phyloP scores from a whole-genome alignment of 2,329 filamentous ascomycete species.

The Pseudopyricularia cyperi region DNA sequence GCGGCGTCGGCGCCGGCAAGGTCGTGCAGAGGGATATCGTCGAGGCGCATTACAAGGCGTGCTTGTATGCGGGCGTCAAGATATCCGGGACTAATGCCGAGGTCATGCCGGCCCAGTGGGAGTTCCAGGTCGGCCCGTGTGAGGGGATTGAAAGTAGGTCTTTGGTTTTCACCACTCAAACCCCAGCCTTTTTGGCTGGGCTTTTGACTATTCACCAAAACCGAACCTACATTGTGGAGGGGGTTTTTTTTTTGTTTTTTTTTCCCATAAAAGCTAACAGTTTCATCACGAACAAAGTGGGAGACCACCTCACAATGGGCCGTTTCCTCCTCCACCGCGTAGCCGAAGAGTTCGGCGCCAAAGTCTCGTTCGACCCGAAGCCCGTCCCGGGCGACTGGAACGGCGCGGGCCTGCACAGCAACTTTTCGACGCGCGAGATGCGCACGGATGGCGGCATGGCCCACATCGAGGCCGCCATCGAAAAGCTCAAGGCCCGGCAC shows the following conservation, averaged over 20 bases:
- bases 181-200: not conserved
- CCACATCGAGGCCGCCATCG: conserved; percentile 74
- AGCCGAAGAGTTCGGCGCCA: conserved; percentile 90
- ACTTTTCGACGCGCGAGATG: conserved; percentile 86
- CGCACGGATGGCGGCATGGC: conserved; percentile 90
- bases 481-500: conserved; percentile 70
- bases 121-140: conserved; percentile 69
- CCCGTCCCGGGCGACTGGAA: conserved; percentile 93
- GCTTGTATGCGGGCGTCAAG: conserved; percentile 75
- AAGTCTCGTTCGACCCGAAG: conserved; percentile 93
- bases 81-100: conserved; percentile 99
- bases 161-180: not conserved
- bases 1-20: conserved; percentile 92
- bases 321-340: conserved; percentile 72
- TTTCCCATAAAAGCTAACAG: conserved; percentile 5
- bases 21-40: conserved; percentile 98
- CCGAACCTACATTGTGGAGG: too few species aligned
- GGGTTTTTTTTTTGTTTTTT: not conserved
- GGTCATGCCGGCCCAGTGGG: conserved; percentile 77
- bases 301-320: conserved; percentile 92
- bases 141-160: conserved; percentile 52
- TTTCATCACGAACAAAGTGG: too few species aligned
- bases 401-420: conserved; percentile 60
- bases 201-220: not conserved
- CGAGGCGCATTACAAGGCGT: conserved; percentile 64